phyloP scores from a whole-genome alignment of 768 basidiomycete genomes.

The Naganishia onofrii region DNA sequence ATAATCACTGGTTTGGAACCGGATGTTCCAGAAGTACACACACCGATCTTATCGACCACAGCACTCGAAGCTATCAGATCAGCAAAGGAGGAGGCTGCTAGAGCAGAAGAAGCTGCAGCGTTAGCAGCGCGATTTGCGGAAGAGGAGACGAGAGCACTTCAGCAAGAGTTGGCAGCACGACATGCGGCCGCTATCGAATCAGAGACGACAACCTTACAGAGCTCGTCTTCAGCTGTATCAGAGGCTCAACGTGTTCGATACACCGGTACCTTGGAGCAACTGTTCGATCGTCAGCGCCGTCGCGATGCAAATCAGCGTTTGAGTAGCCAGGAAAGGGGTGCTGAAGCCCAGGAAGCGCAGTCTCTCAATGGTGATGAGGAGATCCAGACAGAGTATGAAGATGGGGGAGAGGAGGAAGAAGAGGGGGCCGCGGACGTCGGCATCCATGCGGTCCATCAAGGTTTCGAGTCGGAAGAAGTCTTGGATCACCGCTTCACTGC shows the following conservation, averaged over 20 bases:
- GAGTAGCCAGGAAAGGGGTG: background rate
- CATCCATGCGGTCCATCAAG: background rate
- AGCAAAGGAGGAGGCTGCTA: slow-evolving; percentile 17
- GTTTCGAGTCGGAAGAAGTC: background rate
- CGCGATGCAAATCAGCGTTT: background rate
- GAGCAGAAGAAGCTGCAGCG: background rate
- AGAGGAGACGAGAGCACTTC: slow-evolving; percentile 2
- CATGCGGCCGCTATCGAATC: background rate
- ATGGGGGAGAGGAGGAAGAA: background rate
- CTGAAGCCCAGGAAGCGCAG: background rate
- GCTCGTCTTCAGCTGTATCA: background rate
- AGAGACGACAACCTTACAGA: background rate
- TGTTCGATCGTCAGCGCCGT: background rate
- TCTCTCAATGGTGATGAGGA: background rate
- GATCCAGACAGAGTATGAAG: background rate
- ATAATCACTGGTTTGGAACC: slow-evolving; percentile 29
- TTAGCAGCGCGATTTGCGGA: background rate
- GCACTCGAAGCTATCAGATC: slow-evolving; percentile 13
- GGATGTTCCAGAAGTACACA: background rate
- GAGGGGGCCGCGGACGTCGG: background rate
- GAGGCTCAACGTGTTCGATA: background rate
- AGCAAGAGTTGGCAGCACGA: background rate
- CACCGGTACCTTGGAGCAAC: background rate
- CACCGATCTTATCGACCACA: background rate
- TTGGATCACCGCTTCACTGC: background rate